Evolutionary conservation across 2,329 filamentous ascomycete genomes (phyloP), one percentile per base, ranked within the genome.

Genomic region (Alternaria burnsii): DNA sequence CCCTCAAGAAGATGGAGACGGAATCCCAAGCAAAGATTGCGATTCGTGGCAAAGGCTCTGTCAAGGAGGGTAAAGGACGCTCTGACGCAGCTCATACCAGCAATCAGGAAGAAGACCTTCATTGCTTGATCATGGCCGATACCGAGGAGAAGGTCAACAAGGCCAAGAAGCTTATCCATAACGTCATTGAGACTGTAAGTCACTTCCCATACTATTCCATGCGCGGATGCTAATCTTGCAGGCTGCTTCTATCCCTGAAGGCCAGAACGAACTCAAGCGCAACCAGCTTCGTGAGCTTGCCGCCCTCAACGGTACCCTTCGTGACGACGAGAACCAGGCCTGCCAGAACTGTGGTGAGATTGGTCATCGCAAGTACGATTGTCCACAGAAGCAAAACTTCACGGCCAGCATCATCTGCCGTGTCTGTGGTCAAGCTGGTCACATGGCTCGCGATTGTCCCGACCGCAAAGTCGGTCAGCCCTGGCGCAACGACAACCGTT

Each of bases 71-170:
- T 85, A 99, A 99, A 81, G 95, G 95, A 71, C 93, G 95, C 71
- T 98, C 95, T 84, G 95, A 99, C 81, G 95, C 95, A 74, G 95
- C 95, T 83, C 95, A 99, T 82, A 93, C 94, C 80, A 98, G 95
- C 87, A 99, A 99, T 86, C 95, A 99, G 87, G 95, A 99, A 85
- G 95, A 99, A 83, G 95, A 99, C 80, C 86, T 99, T 59, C 95
- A 99, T 82, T 99, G 95, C 82, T 85, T 99, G 78, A 98, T 99
- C 83, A 99, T 99, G 95, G 95, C 95, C 76, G 95, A 99, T 77
- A 98, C 94, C 38, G 96, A 99, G 83, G 95, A 99, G 66, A 99
- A 99, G 84, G 94, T 99, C 78, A 97, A 97, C 85, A 99, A 98
- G 82, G 95, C 95, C 69, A 99, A 98, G 85, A 93, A 97, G 82